Conservation (phyloP, 1,139 yeast genomes). For the Lodderomyces theae region DNA sequence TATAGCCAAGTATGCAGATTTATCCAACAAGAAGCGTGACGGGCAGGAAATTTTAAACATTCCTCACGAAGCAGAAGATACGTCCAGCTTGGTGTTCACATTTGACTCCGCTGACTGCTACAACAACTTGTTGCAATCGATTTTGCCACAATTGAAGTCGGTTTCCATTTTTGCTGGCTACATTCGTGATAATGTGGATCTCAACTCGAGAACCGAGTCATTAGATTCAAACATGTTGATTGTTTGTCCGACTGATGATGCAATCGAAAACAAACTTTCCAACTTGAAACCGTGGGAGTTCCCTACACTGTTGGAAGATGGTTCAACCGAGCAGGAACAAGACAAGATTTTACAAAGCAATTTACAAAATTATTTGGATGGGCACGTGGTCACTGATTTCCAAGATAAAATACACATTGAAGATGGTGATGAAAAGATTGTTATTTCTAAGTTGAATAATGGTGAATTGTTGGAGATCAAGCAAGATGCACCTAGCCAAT, state of each 20-base stretch:
- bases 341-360: slow-evolving; percentile 46
- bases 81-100: slow-evolving; percentile 7
- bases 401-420: slow-evolving; percentile 21
- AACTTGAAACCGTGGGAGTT: slow-evolving; percentile 67
- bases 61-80: neutral
- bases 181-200: slow-evolving; percentile 49
- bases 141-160: slow-evolving; percentile 41
- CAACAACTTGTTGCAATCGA: slow-evolving; percentile 26
- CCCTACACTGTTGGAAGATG: slow-evolving; percentile 42
- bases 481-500: slow-evolving; percentile 31
- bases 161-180: slow-evolving; percentile 56
- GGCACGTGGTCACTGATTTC: slow-evolving; percentile 45
- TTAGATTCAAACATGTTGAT: slow-evolving; percentile 40
- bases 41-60: slow-evolving; percentile 7
- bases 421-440: slow-evolving; percentile 13
- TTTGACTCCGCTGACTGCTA: slow-evolving; percentile 14
- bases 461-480: slow-evolving; percentile 44
- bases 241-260: slow-evolving; percentile 61
- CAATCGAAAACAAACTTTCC: slow-evolving; percentile 37
- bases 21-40: slow-evolving; percentile 9
- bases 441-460: slow-evolving; percentile 33
- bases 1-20: slow-evolving; percentile 10
- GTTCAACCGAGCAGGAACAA: slow-evolving; percentile 35
- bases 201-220: slow-evolving; percentile 41
- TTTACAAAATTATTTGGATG: slow-evolving; percentile 48